Percentiles rank a stretch among this genome's conserved stretches.
phyloP scores from a whole-genome alignment of 2,329 filamentous ascomycete species.

The Metarhizium brunneum region DNA sequence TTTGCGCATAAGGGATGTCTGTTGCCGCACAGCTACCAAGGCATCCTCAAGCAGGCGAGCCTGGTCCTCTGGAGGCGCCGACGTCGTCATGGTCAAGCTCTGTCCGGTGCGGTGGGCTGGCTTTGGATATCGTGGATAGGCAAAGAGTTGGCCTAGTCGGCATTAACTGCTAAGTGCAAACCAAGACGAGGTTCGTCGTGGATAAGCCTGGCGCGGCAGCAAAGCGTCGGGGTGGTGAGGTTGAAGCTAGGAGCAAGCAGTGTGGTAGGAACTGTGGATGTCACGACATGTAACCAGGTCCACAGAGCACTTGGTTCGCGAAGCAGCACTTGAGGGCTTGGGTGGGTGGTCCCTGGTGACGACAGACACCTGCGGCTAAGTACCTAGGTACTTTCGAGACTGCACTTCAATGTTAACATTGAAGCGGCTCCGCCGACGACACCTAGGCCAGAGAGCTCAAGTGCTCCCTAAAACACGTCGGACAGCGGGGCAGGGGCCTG shows the following conservation, averaged over 20 bases:
- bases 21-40: constrained; percentile 89
- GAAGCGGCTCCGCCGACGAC: too few species aligned
- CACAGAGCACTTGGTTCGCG: neutral
- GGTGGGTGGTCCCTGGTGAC: constrained; percentile 2
- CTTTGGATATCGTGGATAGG: constrained; percentile 12
- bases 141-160: constrained; percentile 13
- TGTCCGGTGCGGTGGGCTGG: constrained; percentile 20
- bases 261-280: neutral
- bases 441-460: neutral
- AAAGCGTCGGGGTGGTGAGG: neutral
- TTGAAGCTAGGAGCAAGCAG: neutral
- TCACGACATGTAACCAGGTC: neutral
- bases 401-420: too few species aligned
- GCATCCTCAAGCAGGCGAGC: constrained; percentile 96
- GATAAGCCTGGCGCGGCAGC: neutral
- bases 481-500: too few species aligned
- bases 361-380: neutral
- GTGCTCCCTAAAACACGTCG: neutral
- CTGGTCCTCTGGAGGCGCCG: constrained; percentile 66
- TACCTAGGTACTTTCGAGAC: too few species aligned
- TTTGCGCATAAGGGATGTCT: constrained; percentile 94
- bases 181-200: neutral
- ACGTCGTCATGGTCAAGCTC: constrained; percentile 34
- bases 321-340: neutral
- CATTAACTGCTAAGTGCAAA: constrained; percentile 12